These are phyloP conservation scores for Candida silvicultrix DNA, from an alignment of 805 yeast genomes.

Conservation along the genomic window DNA sequence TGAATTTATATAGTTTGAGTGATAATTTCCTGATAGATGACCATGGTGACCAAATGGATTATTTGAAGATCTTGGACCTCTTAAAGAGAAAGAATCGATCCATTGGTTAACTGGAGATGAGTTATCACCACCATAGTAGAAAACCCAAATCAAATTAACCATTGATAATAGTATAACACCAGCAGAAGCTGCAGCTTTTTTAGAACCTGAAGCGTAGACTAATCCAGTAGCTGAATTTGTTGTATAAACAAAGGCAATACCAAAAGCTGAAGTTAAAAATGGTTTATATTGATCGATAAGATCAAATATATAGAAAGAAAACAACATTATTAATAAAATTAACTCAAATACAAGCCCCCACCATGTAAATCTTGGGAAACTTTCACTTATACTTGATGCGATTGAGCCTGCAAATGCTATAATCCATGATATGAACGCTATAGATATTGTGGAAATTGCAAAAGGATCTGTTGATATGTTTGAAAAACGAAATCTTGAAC, in stretches of 20 bases:
- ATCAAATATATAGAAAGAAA: constrained; percentile 51
- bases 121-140: constrained; percentile 86
- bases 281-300: constrained; percentile 63
- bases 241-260: constrained; percentile 76
- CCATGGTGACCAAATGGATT: constrained; percentile 16
- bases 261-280: constrained; percentile 31
- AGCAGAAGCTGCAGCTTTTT: constrained; percentile 83
- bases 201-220: constrained; percentile 61
- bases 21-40: constrained; percentile 1
- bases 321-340: constrained; percentile 45
- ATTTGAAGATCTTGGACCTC: constrained; percentile 33
- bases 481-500: constrained; percentile 25
- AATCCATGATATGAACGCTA: constrained; percentile 77
- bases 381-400: constrained; percentile 34
- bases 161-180: constrained; percentile 83
- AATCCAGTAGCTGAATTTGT: constrained; percentile 78
- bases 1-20: constrained; percentile 4
- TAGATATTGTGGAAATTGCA: constrained; percentile 73
- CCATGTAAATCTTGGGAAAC: constrained; percentile 86
- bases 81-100: constrained; percentile 75
- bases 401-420: constrained; percentile 85
- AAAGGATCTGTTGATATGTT: constrained; percentile 79
- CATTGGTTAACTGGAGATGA: constrained; percentile 82
- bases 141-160: constrained; percentile 76
- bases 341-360: constrained; percentile 90